Base-by-base conservation (phyloP, 2,329 filamentous ascomycete species). In the Botryosphaeria dothidea region DNA sequence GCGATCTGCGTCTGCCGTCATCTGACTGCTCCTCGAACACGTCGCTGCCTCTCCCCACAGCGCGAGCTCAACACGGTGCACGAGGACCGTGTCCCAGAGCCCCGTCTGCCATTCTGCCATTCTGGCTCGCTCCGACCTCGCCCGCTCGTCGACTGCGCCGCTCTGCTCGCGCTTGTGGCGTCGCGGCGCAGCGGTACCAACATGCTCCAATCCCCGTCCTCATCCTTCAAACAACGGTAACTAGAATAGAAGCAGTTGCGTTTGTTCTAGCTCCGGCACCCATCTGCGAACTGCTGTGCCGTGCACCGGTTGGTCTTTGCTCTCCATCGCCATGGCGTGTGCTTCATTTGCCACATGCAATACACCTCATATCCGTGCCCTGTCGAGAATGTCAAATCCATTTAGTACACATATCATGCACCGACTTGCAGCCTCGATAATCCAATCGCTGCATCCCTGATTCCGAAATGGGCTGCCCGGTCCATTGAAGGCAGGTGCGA, bases 21-120 rank as follows among this genome's bases (percentile, higher is more conserved):
- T 60, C 38, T 60, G 56, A 60, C 56, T 29, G 38, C 25, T 23
- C 38, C 19, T 46, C 56, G 27, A 60, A 60, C 56, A 60, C 41
- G 56, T 60, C 25, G 54, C 56, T 19, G 38, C n/a, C 29, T 45
- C 41, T 60, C 17, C 56, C 56, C 56, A 60, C 56, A n/a, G 41
- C 54, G 19, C 34, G 17, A 21, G 21, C 17, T 36, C 54, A 45
- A n/a, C 54, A 36, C 21, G 31, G 27, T 19, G 15, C 46, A 8
- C 54, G 3, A 4, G 17, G n/a, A n/a, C n/a, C n/a, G n/a, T n/a
- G n/a, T n/a, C n/a, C n/a, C n/a, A 41, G 46, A 51, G 46, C 46
- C 23, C 46, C 46, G 17, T 27, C 46, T 4, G 11, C 46, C 46
- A n/a, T n/a, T n/a, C n/a, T n/a, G n/a, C n/a, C n/a, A n/a, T n/a